Base-by-base conservation (phyloP, 1,284 basidiomycete species). In the Tranzscheliella williamsii region DNA sequence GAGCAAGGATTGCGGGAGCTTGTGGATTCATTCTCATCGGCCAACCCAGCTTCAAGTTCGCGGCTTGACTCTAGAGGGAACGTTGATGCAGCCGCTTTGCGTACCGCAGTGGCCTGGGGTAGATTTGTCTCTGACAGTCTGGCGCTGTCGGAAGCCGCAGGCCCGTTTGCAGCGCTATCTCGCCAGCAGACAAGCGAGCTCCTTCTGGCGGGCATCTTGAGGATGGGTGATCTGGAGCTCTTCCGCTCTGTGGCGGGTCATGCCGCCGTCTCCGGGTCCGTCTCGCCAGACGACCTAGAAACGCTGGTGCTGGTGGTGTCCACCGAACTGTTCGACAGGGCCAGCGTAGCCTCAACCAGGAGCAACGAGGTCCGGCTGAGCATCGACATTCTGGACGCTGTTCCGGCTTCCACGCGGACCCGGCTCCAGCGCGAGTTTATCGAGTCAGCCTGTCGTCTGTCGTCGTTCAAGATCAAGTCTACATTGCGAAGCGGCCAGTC, bases 401-500 rank as follows among this genome's bases (percentile, higher is more conserved):
- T 55, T 0, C 37, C 56, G 2, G 15, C 31, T 4, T 31, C 24
- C 3, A 38, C 45, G 1, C 36, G 43, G 0, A 41, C 48, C 0
- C 26, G 27, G 15, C n/a, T 20, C 5, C 51, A 61, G 27, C 38
- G 29, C 7, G 36, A 58, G 1, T 68, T 68, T 13, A 58, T 68
- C 26, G 56, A 68, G 16, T 56, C 62, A 4, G 35, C 42, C 5
- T 68, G 62, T n/a, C 49, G 66, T 4, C 24, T 68, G 16, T 51
- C 45, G n/a, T 40, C 53, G 32, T 68, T 62, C 53, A 47, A 52
- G 29, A 39, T 67, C 37, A 45, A 39, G 15, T 67, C 67, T 1
- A 26, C 24, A 5, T 13, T 24, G 1, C 33, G 42, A 0, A 39
- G 58, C 0, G 40, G 50, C 1, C 13, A 35, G 20, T 18, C 21